Conservation (phyloP, 495 filamentous ascomycete species). For the Lophiotrema nucula region DNA sequence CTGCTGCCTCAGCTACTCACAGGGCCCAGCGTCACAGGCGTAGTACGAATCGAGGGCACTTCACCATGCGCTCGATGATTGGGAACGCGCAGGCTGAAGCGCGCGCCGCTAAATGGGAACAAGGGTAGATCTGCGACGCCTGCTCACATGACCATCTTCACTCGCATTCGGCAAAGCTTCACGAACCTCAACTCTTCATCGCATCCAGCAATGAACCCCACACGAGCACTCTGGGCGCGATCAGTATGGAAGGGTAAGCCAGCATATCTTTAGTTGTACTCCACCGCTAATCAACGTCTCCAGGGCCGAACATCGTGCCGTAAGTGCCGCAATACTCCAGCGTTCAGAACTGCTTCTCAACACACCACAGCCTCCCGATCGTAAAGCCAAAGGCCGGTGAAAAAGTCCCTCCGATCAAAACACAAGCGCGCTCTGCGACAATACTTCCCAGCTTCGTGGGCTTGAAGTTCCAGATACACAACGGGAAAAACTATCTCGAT, state of each 20-base stretch:
- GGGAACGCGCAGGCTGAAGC: no score
- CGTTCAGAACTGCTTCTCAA: background rate
- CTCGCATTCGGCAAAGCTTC: no score
- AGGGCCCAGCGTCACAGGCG: background rate
- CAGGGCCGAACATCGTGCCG: slow-evolving; percentile 73
- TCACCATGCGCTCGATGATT: no score
- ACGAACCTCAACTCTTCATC: slow-evolving; percentile 14
- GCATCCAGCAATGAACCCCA: slow-evolving; percentile 55
- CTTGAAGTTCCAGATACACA: slow-evolving; percentile 87
- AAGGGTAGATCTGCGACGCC: no score
- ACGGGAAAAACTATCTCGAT: slow-evolving; percentile 91
- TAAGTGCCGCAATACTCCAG: slow-evolving; percentile 53
- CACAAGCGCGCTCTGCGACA: slow-evolving; percentile 84
- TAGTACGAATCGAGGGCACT: no score
- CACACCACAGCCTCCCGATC: slow-evolving; percentile 58
- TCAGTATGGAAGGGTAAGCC: slow-evolving; percentile 74
- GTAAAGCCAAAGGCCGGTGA: slow-evolving; percentile 61
- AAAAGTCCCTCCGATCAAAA: slow-evolving; percentile 70
- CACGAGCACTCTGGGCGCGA: slow-evolving; percentile 59
- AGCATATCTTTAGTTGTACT: background rate
- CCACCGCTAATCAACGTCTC: background rate
- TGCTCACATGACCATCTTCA: no score
- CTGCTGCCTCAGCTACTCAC: background rate
- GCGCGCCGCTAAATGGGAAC: no score
- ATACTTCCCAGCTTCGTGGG: slow-evolving; percentile 97